phyloP scores from a whole-genome alignment of 129 eudicot species.

The Flaveria sonorensis region DNA sequence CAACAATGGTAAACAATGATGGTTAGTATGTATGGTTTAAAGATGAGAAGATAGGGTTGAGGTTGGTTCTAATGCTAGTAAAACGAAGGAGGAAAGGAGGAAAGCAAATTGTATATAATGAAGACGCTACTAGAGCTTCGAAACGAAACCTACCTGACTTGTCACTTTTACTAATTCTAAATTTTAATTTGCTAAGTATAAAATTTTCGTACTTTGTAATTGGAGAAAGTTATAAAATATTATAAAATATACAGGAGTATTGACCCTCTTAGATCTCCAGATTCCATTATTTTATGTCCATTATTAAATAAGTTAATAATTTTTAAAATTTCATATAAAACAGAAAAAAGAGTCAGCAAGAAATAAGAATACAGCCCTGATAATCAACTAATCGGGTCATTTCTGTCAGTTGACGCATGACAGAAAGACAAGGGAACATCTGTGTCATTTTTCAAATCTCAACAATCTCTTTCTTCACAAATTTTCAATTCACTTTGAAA shows the following conservation, averaged over 20 bases:
- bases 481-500: slow-evolving; percentile 26
- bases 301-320: not conserved
- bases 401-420: slow-evolving; percentile 31
- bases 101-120: no score
- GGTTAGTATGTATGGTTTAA: no score
- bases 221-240: not conserved
- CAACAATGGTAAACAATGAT: no score
- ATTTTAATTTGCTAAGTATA: no score
- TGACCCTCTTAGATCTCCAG: not conserved
- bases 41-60: no score
- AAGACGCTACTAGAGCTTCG: no score
- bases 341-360: slow-evolving; percentile 29
- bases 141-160: no score
- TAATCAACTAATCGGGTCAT: slow-evolving; percentile 15
- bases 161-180: no score
- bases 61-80: no score
- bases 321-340: not conserved
- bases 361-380: slow-evolving; percentile 25
- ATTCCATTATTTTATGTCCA: not conserved
- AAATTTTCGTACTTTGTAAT: no score
- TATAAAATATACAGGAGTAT: not conserved
- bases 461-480: slow-evolving; percentile 28
- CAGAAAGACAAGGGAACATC: slow-evolving; percentile 35
- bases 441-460: slow-evolving; percentile 39
- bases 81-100: no score